Conservation (phyloP, 805 yeast species). For the Cyberlindnera petersonii region DNA sequence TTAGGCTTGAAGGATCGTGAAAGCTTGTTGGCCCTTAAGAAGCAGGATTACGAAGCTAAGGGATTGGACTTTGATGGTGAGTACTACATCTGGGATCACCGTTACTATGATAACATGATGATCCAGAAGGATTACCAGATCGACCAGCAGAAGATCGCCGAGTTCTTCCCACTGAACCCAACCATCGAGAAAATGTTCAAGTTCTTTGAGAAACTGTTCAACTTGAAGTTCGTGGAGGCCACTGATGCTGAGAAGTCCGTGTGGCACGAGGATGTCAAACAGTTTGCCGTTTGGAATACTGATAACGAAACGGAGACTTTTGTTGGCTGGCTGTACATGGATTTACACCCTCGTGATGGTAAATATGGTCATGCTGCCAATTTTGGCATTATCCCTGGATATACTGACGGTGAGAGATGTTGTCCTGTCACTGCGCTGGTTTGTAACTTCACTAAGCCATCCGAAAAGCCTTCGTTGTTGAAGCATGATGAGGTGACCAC, state of each 20-base stretch:
- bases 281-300: constrained; percentile 65
- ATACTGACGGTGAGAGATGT: constrained; percentile 44
- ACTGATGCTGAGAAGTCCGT: constrained; percentile 36
- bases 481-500: constrained; percentile 78
- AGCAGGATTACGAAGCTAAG: constrained; percentile 43
- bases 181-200: constrained; percentile 67
- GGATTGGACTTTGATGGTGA: constrained; percentile 39
- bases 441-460: constrained; percentile 79
- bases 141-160: constrained; percentile 66
- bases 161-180: constrained; percentile 71
- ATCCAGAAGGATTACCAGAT: constrained; percentile 68
- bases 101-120: constrained; percentile 60
- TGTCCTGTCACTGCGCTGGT: constrained; percentile 76
- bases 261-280: constrained; percentile 81
- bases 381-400: constrained; percentile 65
- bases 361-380: constrained; percentile 89
- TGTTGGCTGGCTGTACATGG: constrained; percentile 76
- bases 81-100: constrained; percentile 70
- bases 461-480: constrained; percentile 68
- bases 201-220: constrained; percentile 67
- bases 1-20: constrained; percentile 54
- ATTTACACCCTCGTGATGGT: constrained; percentile 80
- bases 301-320: constrained; percentile 51
- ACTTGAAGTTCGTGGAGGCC: constrained; percentile 58
- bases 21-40: constrained; percentile 47